Base-by-base conservation (phyloP, 768 basidiomycete genomes). In the Mycena metata region DNA sequence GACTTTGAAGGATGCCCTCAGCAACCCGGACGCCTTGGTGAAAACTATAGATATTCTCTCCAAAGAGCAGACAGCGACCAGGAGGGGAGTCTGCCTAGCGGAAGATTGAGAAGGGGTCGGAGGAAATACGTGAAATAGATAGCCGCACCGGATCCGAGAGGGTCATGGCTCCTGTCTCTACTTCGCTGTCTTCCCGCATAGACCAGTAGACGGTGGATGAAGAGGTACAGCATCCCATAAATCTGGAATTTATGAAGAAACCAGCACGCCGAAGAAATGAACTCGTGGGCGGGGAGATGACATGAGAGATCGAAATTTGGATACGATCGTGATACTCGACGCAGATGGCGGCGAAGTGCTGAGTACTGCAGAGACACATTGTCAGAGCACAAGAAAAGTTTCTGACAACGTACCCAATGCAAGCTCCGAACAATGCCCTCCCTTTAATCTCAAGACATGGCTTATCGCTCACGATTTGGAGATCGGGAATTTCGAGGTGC, bases 281-380 rank as follows among this genome's bases (percentile, higher is more conserved):
- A 21, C n/a, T 26, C 8, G 26, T 30, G 2, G n/a, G 11, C 4
- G 35, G 13, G 8, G 50, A 62, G 15, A 52, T 30, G 8, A 52
- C 39, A 26, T 51, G 49, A 16, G 50, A 52, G 2, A 62, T 42
- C 8, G 36, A 26, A 13, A 52, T 43, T 2, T 47, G 49, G 16
- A 23, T 9, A 21, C 60, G 60, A 43, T 62, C 15, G 17, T 35
- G 26, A 9, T 62, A 62, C 17, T 52, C 33, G 50, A 62, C 21
- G 26, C 10, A 30, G 19, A 62, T 43, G 1, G 26, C 60, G 9
- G 51, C 60, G 16, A 62, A 2, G 3, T 12, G 24, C 9, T 6
- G 11, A 36, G 4, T 12, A 12, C 24, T 11, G 39, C 30, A 15
- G 30, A 30, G 15, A 12, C 13, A 24, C n/a, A 41, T 26, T 3